Base-by-base conservation (phyloP, 371 early-diverging fungal species). In the Apophysomyces sp. region DNA sequence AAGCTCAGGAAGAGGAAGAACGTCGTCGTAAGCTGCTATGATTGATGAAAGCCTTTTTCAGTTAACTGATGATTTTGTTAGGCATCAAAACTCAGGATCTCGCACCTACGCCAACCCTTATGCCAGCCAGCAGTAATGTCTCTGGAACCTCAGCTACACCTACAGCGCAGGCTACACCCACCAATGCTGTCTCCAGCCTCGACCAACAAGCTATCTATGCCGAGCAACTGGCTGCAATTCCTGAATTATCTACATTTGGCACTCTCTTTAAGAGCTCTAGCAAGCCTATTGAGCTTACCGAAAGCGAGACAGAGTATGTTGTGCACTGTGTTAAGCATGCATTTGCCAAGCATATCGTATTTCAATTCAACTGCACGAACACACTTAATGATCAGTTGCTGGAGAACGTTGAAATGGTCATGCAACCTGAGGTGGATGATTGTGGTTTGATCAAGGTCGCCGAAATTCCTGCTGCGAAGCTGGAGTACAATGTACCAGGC, bases 351-450 rank as follows among this genome's bases (percentile, higher is more conserved):
- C 95, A 97, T 60, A 64, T 98, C 62, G 94, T 98, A 6, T 96
- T 98, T 85, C 96, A 98, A 85, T 98, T 97, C 74, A 86, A 92
- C 64, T 91, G 94, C 72, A 88, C 84, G 59, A 98, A 98, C 80
- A 98, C 99, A 1, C 77, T 98, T 36, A 90, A 93, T 66, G 97
- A 98, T 73, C 89, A 86, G 34, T 74, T 96, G 36, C 76, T 98
- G 66, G 98, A 97, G 74, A 91, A 97, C 67, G 95, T 95, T 7
- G 82, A 86, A 34, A 90, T 97, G 62, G 76, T 84, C 7, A 95
- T 97, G 94, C 86, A 87, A 55, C 80, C 88, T 4, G 89, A 88
- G 41, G 77, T 79, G 29, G 89, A 89, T 49, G 92, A 90, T 15
- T 75, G 71, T 40, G 88, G 84, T 11, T 66, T 86, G 44, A 78